These are phyloP conservation scores for Actinidia arguta DNA, from an alignment of 179 eudicot species.

Conservation along the genomic window DNA sequence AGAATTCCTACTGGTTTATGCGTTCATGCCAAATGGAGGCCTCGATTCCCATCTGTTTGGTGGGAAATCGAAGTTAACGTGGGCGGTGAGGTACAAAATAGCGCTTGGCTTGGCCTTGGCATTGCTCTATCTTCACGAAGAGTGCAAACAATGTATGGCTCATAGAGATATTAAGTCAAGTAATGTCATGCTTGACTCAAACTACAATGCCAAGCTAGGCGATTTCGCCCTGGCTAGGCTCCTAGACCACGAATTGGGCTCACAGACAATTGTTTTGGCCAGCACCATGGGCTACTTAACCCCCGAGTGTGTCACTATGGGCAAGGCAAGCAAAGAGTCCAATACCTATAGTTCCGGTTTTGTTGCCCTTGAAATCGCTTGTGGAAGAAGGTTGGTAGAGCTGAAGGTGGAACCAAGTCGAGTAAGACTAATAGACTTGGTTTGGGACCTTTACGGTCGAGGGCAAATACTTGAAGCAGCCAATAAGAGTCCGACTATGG, in stretches of 20 bases:
- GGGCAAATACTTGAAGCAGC: conserved; percentile 26
- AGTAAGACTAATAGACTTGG: conserved; percentile 32
- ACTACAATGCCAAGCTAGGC: conserved; percentile 35
- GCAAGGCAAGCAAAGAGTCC: conserved; percentile 36
- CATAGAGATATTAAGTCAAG: conserved; percentile 39
- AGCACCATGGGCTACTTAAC: conserved; percentile 38
- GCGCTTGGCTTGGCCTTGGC: conserved; percentile 33
- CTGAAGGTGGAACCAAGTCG: not conserved
- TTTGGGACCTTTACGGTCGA: conserved; percentile 34
- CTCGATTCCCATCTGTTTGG: conserved; percentile 30
- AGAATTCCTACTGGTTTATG: conserved; percentile 33
- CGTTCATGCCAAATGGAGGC: conserved; percentile 38
- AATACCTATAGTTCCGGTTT: conserved; percentile 32
- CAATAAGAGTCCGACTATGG: conserved; percentile 22
- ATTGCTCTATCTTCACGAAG: conserved; percentile 36
- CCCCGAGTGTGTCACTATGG: conserved; percentile 34
- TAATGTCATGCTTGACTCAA: conserved; percentile 37
- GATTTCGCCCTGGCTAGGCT: conserved; percentile 41
- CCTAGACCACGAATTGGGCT: conserved; percentile 31
- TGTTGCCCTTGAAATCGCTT: conserved; percentile 35
- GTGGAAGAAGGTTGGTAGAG: conserved; percentile 31
- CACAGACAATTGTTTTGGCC: conserved; percentile 30
- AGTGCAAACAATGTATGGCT: conserved; percentile 38
- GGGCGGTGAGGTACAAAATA: conserved; percentile 30
- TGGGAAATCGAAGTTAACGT: not conserved